Evolutionary conservation across 495 filamentous ascomycete species (phyloP).

Genomic region (Halenospora varia): DNA sequence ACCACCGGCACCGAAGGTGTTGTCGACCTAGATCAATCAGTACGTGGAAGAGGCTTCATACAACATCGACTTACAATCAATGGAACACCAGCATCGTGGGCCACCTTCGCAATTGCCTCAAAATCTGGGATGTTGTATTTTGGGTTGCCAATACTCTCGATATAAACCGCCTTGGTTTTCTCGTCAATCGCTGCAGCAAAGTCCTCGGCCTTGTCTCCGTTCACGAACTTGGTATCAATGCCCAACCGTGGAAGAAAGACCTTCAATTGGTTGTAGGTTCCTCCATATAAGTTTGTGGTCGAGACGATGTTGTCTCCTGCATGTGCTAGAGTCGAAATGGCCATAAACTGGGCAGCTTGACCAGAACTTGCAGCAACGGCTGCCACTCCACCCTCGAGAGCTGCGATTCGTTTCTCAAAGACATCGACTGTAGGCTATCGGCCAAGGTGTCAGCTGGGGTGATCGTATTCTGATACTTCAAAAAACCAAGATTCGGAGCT

Average conservation of each 20-base stretch:
- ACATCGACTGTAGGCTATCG: conserved; percentile 69
- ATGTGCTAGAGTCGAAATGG: conserved; percentile 74
- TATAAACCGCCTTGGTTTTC: conserved; percentile 85
- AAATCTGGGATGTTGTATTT: conserved; percentile 91
- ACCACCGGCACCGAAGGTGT: conserved; percentile 84
- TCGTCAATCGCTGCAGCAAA: conserved; percentile 87
- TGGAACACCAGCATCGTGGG: conserved; percentile 73
- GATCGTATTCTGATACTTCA: too few species aligned
- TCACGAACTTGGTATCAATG: conserved; percentile 83
- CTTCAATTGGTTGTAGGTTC: conserved; percentile 97
- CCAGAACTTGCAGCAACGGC: conserved; percentile 87
- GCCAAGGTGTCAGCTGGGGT: too few species aligned
- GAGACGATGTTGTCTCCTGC: conserved; percentile 90
- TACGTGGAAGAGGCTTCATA: too few species aligned
- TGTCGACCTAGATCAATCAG: conserved; percentile 58
- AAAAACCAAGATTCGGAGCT: too few species aligned
- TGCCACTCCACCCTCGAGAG: conserved; percentile 89
- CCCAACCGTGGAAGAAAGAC: conserved; percentile 48
- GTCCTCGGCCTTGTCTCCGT: conserved; percentile 71
- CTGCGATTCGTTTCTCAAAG: conserved; percentile 92
- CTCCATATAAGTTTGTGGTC: conserved; percentile 87
- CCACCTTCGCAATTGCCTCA: conserved; percentile 70
- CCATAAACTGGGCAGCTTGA: conserved; percentile 88
- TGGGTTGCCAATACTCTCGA: conserved; percentile 93
- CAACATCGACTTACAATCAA: conserved; percentile 75